phyloP scores from a whole-genome alignment of 1,284 basidiomycete species.

The Ceratobasidium sp. region DNA sequence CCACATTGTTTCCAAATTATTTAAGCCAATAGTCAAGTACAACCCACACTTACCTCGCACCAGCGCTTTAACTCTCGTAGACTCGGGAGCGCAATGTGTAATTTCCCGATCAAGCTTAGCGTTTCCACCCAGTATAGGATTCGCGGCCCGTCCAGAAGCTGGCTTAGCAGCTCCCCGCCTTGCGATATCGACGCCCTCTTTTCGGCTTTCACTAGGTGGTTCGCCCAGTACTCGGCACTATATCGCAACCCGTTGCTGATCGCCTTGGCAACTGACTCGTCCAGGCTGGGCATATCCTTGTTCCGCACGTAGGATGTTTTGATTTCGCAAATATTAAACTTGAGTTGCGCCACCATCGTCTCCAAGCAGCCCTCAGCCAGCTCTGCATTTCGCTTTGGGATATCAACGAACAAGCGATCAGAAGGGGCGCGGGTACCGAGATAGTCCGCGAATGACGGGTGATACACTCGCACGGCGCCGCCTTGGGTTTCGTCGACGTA shows the following conservation, averaged over 20 bases:
- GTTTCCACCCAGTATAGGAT: slow-evolving; percentile 39
- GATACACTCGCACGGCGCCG: slow-evolving; percentile 3
- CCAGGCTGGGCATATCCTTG: slow-evolving; percentile 17
- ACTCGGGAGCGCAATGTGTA: neutral
- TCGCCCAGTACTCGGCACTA: slow-evolving; percentile 3
- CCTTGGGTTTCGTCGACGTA: neutral
- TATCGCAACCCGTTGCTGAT: slow-evolving; percentile 8
- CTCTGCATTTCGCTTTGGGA: neutral
- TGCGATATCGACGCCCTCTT: neutral
- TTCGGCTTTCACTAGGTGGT: slow-evolving; percentile 13
- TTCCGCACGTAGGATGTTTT: slow-evolving; percentile 5
- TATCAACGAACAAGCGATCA: neutral
- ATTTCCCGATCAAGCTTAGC: slow-evolving; percentile 7
- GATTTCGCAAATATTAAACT: slow-evolving; percentile 11
- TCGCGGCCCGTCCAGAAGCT: neutral
- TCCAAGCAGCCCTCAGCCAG: slow-evolving; percentile 19
- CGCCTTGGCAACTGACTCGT: neutral
- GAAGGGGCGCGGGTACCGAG: neutral
- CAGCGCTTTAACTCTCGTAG: neutral
- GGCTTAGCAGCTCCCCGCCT: neutral
- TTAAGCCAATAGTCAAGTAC: no score
- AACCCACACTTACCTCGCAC: slow-evolving; percentile 21
- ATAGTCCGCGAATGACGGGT: slow-evolving; percentile 8
- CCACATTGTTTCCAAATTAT: no score
- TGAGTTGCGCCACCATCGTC: slow-evolving; percentile 8